phyloP scores from a whole-genome alignment of 1,284 basidiomycete genomes.

The Leccinum griseonigrum region DNA sequence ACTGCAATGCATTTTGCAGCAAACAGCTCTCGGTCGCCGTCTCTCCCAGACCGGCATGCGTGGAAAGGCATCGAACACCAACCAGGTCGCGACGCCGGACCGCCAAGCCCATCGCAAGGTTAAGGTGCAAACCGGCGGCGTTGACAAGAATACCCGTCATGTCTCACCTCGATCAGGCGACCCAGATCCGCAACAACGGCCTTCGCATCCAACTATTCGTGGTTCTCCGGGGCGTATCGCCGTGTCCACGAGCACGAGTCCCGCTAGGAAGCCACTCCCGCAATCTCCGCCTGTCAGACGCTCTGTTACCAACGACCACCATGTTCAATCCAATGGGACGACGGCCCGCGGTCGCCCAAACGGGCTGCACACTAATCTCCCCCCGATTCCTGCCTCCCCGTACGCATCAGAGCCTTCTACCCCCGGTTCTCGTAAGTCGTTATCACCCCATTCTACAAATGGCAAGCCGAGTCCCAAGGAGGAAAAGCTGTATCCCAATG shows the following conservation, averaged over 20 bases:
- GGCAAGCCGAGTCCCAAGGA: constrained; percentile 28
- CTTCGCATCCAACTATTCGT: constrained; percentile 29
- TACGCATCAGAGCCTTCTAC: constrained; percentile 37
- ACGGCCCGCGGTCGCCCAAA: constrained; percentile 25
- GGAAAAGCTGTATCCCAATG: constrained; percentile 23
- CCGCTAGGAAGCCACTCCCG: constrained; percentile 22
- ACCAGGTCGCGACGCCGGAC: constrained; percentile 14
- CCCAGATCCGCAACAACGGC: constrained; percentile 23
- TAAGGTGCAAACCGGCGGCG: constrained; percentile 35
- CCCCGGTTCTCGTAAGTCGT: constrained; percentile 34
- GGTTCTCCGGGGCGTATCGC: constrained; percentile 32
- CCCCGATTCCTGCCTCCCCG: constrained; percentile 37
- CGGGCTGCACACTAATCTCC: constrained; percentile 30
- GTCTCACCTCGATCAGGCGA: constrained; percentile 26
- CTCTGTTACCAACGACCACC: constrained; percentile 34
- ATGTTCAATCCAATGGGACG: constrained; percentile 25
- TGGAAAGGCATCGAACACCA: constrained; percentile 8
- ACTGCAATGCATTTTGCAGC: constrained; percentile 40
- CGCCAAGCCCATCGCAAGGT: constrained; percentile 37
- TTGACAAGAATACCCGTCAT: constrained; percentile 32
- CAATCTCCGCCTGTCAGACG: constrained; percentile 29
- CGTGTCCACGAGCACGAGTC: constrained; percentile 18
- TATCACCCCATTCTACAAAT: constrained; percentile 25
- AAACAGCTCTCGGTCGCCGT: constrained; percentile 71
- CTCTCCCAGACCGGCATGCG: constrained; percentile 45